Evolutionary conservation across 2,329 filamentous ascomycete species (phyloP).

Genomic region (Sclerotiophoma versabilis): DNA sequence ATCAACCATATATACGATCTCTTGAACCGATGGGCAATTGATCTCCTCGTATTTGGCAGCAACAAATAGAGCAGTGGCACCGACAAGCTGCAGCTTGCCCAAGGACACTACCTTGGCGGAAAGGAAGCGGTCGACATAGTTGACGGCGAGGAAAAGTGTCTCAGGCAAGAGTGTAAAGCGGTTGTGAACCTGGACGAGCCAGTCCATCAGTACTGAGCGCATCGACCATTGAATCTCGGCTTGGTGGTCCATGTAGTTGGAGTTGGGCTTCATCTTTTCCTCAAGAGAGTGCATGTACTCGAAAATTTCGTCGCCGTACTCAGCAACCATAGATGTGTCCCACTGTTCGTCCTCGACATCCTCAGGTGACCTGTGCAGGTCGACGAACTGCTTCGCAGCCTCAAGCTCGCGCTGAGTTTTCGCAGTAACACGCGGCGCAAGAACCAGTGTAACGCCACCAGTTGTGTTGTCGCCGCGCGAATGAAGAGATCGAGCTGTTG

Average conservation of each 20-base stretch:
- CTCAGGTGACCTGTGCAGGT: conserved; percentile 69
- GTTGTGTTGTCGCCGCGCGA: conserved; percentile 79
- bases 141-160: conserved; percentile 92
- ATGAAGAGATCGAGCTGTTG: conserved; percentile 79
- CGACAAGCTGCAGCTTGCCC: conserved; percentile 93
- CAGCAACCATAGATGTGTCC: conserved; percentile 97
- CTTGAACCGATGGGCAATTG: conserved; percentile 91
- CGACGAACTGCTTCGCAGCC: conserved; percentile 69
- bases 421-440: conserved; percentile 75
- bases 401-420: conserved; percentile 77
- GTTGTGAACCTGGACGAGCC: conserved; percentile 94
- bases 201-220: conserved; percentile 96
- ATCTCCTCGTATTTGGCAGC: conserved; percentile 99
- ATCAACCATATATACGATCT: conserved; percentile 99
- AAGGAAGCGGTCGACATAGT: conserved; percentile 97
- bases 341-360: conserved; percentile 88
- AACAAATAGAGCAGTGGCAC: conserved; percentile 93
- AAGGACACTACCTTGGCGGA: conserved; percentile 94
- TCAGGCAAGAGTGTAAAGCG: conserved; percentile 91
- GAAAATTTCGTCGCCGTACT: conserved; percentile 97
- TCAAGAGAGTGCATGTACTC: conserved; percentile 89
- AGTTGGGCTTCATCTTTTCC: conserved; percentile 84
- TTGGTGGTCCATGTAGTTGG: conserved; percentile 96
- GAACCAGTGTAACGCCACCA: conserved; percentile 67
- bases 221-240: conserved; percentile 99